Base-by-base conservation (phyloP, 352 stramenopile genomes). In the Pythium brachiatum region DNA sequence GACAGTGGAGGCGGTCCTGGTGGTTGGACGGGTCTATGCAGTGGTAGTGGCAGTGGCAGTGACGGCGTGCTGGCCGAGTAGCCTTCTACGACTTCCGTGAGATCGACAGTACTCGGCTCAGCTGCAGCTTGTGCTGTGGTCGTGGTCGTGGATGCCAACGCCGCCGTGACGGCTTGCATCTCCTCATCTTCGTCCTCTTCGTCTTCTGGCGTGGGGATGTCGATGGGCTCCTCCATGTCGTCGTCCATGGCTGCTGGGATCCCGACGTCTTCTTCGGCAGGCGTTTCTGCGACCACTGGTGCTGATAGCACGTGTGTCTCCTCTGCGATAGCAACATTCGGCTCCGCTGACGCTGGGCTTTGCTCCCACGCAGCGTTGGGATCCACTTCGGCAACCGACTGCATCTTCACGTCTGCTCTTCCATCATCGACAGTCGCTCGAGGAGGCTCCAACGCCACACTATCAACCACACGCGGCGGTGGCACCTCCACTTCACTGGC, bases 191-290 rank as follows among this genome's bases (percentile, higher is more conserved):
- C 55, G 23, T 69, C 68, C 39, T 72, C 64, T 16, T 76, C 68
- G 20, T 62, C 62, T 21, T 78, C 47, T 2, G 66, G 54, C 20
- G 78, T 66, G 26, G 61, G 52, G 25, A 79, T 63, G 31, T 78
- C 67, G 26, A 72, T 61, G 2, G 76, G 61, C 7, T 78, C 69
- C 51, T 79, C 79, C 18, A 73, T 64, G 34, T 83, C 74, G 26
- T 83, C 51, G n/a, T 62, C 51, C 11, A 62, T 53, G 12, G n/a
- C 44, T 2, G 36, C 29, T 18, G 39, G 39, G n/a, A 31, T 7
- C 7, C 31, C 41, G 18, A 54, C 39, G 18, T 61, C 27, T 8
- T 29, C 48, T 0, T 61, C 55, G 11, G 29, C 8, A 31, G 18
- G 16, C 1, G 38, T 15, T 1, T 44, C 38, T 23, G 16, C 3